Evolutionary conservation across 108 stramenopile species (phyloP), one percentile per base, ranked within the genome.

Genomic region (Cyclotella cryptica): DNA sequence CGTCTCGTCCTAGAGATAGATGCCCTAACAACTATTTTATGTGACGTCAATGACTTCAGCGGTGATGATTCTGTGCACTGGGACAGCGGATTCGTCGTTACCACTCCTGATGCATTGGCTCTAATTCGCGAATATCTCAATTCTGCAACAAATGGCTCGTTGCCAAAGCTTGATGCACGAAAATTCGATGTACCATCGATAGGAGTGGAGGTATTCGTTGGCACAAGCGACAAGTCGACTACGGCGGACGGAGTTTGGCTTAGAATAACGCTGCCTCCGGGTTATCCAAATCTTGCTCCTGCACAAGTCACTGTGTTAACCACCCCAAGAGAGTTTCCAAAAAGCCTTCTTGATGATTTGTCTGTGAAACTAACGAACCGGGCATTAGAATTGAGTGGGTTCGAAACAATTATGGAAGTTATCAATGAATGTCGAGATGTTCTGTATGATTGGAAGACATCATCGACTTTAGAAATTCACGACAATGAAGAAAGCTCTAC

Each of bases 1-100:
- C 84, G 87, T 0, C 29, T 62, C 19, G 64, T 87, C n/a, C 66
- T 73, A 19, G 87, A 87, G 47, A 85, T 85, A 41, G 84, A 87
- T 17, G 87, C 76, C 5, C 46, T 87, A 14, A 24, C 59, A 26
- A 74, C 77, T 29, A 87, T 87, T 30, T 83, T 79, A 44, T 79
- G 77, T 17, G 70, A 66, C 27, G 43, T 30, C 5, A 1, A 22
- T 5, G 69, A 58, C 41, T 39, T 29, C 30, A 54, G 47, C 43
- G n/a, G 69, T 39, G 18, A 59, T 43, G 71, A 53, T 35, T 75
- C 57, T 15, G 69, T 43, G 10, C 49, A 75, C 64, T 12, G 3
- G 22, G 3, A 55, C 22, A 21, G 8, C 24, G 40, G 61, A 1
- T 57, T 76, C 41, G 27, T 76, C 19, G 54, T 67, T 11, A 74